Evolutionary conservation across 139 green algal genomes (phyloP).

Genomic region (Marvania coccoides): DNA sequence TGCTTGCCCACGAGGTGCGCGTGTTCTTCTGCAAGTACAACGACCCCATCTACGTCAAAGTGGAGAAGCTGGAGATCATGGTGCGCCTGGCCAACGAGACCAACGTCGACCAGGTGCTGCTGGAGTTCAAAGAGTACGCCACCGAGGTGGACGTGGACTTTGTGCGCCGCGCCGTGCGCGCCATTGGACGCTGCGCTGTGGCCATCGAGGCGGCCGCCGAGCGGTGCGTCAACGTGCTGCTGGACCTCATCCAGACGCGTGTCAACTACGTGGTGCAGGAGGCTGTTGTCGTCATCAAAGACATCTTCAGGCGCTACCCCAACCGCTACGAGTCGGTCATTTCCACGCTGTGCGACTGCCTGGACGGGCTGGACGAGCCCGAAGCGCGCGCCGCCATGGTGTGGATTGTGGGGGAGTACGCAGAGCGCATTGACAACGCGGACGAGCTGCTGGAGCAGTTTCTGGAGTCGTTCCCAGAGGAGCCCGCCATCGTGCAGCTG

Average conservation of each 20-base stretch:
- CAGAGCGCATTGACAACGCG: slow-evolving; percentile 97
- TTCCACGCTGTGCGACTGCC: slow-evolving; percentile 84
- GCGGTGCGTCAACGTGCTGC: slow-evolving; percentile 91
- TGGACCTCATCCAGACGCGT: slow-evolving; percentile 94
- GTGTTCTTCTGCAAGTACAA: slow-evolving; percentile 99
- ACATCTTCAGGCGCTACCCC: slow-evolving; percentile 90
- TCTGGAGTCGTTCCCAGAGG: slow-evolving; percentile 95
- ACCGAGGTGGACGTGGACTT: slow-evolving; percentile 99
- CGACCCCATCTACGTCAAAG: slow-evolving; percentile 98
- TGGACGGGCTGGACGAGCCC: slow-evolving; percentile 95
- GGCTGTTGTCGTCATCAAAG: slow-evolving; percentile 95
- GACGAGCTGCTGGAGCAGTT: slow-evolving; percentile 96
- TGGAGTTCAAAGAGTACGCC: slow-evolving; percentile 99
- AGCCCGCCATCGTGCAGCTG: slow-evolving; percentile 88
- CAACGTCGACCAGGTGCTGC: slow-evolving; percentile 96
- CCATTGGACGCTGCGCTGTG: slow-evolving; percentile 92
- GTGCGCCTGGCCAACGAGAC: slow-evolving; percentile 78
- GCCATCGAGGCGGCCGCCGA: slow-evolving; percentile 80
- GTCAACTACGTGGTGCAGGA: slow-evolving; percentile 99
- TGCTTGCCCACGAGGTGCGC: slow-evolving; percentile 87
- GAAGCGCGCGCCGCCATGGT: slow-evolving; percentile 91
- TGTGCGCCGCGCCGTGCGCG: slow-evolving; percentile 84
- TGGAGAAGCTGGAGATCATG: slow-evolving; percentile 99
- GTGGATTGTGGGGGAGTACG: slow-evolving; percentile 99
- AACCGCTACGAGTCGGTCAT: slow-evolving; percentile 96